Conservation (phyloP, 2,329 filamentous ascomycete genomes). For the Calonectria multiphialidica region DNA sequence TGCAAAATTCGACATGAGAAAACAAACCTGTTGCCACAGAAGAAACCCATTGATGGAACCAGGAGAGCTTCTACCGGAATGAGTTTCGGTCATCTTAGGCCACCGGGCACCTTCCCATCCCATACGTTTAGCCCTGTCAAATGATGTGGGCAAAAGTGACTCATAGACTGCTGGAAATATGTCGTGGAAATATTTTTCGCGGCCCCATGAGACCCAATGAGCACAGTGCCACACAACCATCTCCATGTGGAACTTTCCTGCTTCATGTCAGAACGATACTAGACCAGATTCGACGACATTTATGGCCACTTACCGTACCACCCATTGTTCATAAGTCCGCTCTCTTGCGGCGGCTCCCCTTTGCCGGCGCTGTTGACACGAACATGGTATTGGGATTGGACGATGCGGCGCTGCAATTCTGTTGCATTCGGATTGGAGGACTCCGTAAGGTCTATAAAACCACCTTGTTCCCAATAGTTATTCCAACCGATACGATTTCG, state of each 20-base stretch:
- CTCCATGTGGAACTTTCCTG: constrained; percentile 57
- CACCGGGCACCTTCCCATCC: constrained; percentile 58
- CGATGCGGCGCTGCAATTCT: constrained; percentile 57
- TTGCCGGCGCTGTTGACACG: constrained; percentile 55
- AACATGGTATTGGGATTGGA: constrained; percentile 58
- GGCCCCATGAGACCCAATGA: constrained; percentile 56
- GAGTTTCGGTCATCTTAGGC: constrained; percentile 53
- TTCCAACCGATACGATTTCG: constrained; percentile 47
- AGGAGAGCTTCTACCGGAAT: constrained; percentile 45
- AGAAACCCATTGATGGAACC: constrained; percentile 72
- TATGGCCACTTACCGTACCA: constrained; percentile 52
- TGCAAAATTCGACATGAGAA: neutral
- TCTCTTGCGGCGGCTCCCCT: constrained; percentile 56
- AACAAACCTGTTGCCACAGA: constrained; percentile 66
- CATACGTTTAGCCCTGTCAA: constrained; percentile 52
- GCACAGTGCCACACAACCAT: constrained; percentile 58
- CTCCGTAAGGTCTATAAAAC: constrained; percentile 55
- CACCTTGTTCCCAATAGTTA: constrained; percentile 54
- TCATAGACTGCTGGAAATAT: constrained; percentile 58
- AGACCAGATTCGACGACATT: too few relatives aligned
- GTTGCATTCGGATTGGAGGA: constrained; percentile 51
- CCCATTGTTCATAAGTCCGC: constrained; percentile 59
- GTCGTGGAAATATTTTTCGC: constrained; percentile 50
- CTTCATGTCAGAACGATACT: neutral
- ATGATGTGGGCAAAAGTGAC: constrained; percentile 56